A percentile compares a stretch with the other conserved stretches of the same genome.
Conservation (phyloP, 306 rosid genomes). For the Quercus parvula region DNA sequence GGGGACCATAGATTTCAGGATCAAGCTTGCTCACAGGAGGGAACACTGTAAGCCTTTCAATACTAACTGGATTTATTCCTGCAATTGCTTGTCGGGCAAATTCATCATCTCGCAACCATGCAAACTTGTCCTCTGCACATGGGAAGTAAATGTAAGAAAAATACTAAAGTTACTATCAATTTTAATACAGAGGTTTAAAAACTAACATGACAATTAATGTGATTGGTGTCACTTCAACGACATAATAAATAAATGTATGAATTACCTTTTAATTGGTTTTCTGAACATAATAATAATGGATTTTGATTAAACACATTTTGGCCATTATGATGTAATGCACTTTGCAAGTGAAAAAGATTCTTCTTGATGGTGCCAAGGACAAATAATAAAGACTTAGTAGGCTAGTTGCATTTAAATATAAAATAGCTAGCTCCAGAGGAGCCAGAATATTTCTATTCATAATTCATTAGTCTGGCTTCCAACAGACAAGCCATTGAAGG, state of each 20-base stretch:
- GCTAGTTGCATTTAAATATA: not conserved
- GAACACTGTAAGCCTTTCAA: conserved; percentile 68
- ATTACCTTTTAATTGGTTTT: not conserved
- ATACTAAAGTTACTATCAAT: too few relatives aligned
- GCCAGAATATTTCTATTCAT: not conserved
- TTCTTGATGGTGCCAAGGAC: not conserved
- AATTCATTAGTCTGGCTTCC: not conserved
- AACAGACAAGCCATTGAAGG: not conserved
- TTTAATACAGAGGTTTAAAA: too few relatives aligned
- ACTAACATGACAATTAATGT: too few relatives aligned
- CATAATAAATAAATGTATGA: too few relatives aligned
- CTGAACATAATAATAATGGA: not conserved
- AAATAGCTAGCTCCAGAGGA: not conserved
- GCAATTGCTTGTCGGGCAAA: conserved; percentile 90
- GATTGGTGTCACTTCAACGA: too few relatives aligned
- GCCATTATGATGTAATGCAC: not conserved
- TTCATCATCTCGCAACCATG: conserved; percentile 95
- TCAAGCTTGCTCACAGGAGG: conserved; percentile 93
- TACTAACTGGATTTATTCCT: conserved; percentile 79
- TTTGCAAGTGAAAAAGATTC: too few relatives aligned
- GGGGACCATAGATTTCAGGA: conserved; percentile 64
- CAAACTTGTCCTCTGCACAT: conserved; percentile 82
- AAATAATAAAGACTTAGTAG: not conserved
- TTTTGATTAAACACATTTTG: too few relatives aligned
- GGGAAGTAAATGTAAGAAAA: not conserved